Evolutionary conservation across 2,329 filamentous ascomycete species (phyloP).

Genomic region (Aspergillus spinulosporus): DNA sequence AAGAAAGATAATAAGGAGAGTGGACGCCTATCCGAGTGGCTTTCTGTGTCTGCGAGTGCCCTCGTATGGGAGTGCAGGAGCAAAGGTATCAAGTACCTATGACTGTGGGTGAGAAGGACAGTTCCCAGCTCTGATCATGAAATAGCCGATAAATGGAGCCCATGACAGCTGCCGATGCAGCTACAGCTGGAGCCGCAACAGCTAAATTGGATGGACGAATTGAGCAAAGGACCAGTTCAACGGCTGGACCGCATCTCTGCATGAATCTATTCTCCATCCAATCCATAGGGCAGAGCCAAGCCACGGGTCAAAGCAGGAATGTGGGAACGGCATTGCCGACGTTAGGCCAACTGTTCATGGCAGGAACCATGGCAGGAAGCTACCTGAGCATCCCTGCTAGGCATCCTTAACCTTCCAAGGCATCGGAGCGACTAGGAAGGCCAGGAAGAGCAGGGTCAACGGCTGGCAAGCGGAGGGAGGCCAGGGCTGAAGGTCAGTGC

Average conservation of each 20-base stretch:
- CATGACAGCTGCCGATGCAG: background rate
- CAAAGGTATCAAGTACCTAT: background rate
- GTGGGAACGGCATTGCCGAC: background rate
- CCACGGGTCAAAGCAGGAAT: too few relatives aligned
- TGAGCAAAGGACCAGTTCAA: background rate
- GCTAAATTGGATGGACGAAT: background rate
- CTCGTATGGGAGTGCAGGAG: too few relatives aligned
- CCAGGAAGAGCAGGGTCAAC: too few relatives aligned
- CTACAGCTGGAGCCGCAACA: background rate
- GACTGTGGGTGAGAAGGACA: too few relatives aligned
- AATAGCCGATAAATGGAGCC: background rate
- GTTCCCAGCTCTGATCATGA: background rate
- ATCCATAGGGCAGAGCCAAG: background rate
- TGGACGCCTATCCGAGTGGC: background rate
- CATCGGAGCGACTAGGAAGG: background rate
- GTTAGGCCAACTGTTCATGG: background rate
- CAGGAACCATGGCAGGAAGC: background rate
- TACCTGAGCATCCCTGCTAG: background rate
- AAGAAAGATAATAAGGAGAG: background rate
- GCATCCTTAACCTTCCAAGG: background rate
- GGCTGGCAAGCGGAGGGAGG: background rate
- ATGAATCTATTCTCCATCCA: background rate
- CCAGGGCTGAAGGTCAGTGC: background rate
- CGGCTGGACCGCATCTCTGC: background rate
- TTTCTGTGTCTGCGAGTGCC: too few relatives aligned